phyloP scores from a whole-genome alignment of 140 eudicot genomes.

The Ambrosia hybrid region DNA sequence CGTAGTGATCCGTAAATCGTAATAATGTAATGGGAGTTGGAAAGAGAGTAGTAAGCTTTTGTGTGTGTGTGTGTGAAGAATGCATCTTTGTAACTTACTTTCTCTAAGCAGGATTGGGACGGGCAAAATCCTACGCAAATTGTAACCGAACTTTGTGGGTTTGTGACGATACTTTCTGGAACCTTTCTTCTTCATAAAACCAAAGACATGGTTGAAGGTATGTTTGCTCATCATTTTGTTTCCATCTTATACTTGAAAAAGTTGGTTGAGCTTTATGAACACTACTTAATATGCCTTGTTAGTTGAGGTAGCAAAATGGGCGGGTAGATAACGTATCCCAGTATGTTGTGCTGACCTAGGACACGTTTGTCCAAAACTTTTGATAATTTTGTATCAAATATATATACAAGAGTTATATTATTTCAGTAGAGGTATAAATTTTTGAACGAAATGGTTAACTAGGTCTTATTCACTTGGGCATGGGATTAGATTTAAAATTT shows the following conservation, averaged over 20 bases:
- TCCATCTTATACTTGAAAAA: constrained; percentile 17
- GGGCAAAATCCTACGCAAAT: constrained; percentile 85
- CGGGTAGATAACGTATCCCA: not conserved
- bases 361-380: not conserved
- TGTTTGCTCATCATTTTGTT: constrained; percentile 23
- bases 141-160: constrained; percentile 92
- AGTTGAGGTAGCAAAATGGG: not conserved
- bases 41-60: no score
- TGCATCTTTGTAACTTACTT: constrained; percentile 3
- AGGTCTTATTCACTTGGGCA: not conserved
- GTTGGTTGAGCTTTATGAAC: not conserved
- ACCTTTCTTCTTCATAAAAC: constrained; percentile 95
- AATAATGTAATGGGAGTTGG: no score
- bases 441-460: not conserved
- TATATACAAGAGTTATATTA: no score
- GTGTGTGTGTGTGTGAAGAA: not conserved
- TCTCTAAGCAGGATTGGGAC: constrained; percentile 77
- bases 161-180: constrained; percentile 93
- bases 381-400: not conserved
- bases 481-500: no score
- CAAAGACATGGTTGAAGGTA: constrained; percentile 89
- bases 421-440: not conserved
- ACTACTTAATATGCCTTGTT: not conserved
- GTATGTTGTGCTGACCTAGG: not conserved
- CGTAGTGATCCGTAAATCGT: no score